Base-by-base conservation (phyloP, 1,284 basidiomycete species). In the Bondarzewia mesenterica region DNA sequence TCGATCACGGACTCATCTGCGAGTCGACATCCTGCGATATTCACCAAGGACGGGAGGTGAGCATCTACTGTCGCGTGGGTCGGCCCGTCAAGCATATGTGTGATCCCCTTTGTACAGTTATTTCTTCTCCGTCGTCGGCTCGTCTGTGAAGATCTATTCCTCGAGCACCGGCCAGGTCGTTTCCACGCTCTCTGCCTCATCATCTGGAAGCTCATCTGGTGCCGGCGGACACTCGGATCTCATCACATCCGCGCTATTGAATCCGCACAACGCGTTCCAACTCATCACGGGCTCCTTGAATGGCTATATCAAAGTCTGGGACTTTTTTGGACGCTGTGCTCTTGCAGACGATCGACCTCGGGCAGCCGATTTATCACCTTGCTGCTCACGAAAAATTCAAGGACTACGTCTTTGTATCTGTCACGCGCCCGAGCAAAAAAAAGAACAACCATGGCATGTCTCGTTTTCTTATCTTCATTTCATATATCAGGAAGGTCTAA, bases 241-340 rank as follows among this genome's bases (percentile, higher is more conserved):
- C 20, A 77, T 96, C 57, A 93, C 93, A 5, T 79, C 83, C 27
- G 78, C 88, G 43, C 69, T 85, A 44, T 68, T 98, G 50, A 89
- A 85, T 62, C 92, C 95, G 3, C 77, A 83, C 54, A 97, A 97
- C 66, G 74, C 83, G 15, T 88, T 93, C 52, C 95, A 98, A 64
- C 70, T 98, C 50, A 80, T 97, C 57, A 93, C 92, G 7, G 83
- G 83, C 26, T 91, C 91, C 2, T 64, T 85, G 47, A 89, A 94
- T 58, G 95, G 94, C 10, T 78, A 76, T 22, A 67, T 98, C 55
- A 83, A 90, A 63, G 71, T 95, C 10, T 98, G 95, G 95, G 93
- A 98, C 68, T 95, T 89, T n/a, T 63, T 71, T 95, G 46, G 93
- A 97, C 54, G 93, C 85, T 1, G 72, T 77, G 3, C 69, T 96